Conservation (phyloP, 2,329 filamentous ascomycete genomes). For the Colletotrichum destructivum region DNA sequence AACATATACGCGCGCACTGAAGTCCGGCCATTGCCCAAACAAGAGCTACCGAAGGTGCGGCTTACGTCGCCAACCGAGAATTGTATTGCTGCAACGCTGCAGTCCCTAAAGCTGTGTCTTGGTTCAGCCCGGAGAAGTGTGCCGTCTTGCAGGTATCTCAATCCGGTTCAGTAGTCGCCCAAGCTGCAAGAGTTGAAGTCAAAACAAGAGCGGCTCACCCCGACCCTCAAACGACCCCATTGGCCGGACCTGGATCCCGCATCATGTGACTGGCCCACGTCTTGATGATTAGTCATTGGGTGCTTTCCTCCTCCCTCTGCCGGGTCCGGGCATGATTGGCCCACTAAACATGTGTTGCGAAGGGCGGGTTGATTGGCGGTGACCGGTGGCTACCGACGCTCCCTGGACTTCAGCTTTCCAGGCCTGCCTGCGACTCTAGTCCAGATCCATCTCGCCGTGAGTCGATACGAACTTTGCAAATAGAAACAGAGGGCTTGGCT, state of each 20-base stretch:
- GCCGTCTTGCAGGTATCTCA: background rate
- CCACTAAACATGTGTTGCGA: background rate
- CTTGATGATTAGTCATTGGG: background rate
- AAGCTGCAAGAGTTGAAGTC: constrained; percentile 26
- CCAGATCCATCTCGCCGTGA: background rate
- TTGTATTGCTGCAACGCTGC: background rate
- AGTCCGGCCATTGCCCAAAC: background rate
- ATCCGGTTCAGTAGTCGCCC: background rate
- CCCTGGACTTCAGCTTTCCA: background rate
- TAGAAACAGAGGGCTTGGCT: background rate
- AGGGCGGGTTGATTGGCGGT: constrained; percentile 20
- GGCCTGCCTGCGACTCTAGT: constrained; percentile 2
- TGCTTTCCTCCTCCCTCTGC: background rate
- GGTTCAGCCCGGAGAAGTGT: background rate
- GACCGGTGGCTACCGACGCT: background rate
- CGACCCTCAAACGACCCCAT: background rate
- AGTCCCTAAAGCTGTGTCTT: background rate
- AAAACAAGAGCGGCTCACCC: constrained; percentile 32
- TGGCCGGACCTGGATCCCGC: background rate
- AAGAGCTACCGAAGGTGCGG: background rate
- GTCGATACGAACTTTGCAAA: background rate
- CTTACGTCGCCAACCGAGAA: too few species aligned
- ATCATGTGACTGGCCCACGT: constrained; percentile 4
- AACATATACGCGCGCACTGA: background rate
- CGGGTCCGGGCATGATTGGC: background rate